These are phyloP conservation scores for Suzukiozyma palmioleophila DNA, from an alignment of 1,139 yeast species.

Conservation along the genomic window DNA sequence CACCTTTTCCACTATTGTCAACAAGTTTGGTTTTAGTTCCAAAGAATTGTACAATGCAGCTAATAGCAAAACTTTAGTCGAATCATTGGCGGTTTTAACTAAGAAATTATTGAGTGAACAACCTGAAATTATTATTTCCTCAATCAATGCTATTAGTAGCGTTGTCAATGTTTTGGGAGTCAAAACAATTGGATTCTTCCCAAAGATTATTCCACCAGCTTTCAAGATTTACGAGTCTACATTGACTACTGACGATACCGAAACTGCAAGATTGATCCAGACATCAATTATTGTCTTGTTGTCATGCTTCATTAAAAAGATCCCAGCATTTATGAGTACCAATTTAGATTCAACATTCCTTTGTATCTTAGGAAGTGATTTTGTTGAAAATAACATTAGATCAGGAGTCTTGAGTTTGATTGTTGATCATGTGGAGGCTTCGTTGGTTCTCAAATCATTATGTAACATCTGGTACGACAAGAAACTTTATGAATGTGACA, in stretches of 20 bases:
- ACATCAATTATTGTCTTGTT: slow-evolving; percentile 67
- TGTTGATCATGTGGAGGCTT: slow-evolving; percentile 65
- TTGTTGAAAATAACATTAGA: slow-evolving; percentile 57
- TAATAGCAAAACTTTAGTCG: slow-evolving; percentile 44
- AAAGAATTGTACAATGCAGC: slow-evolving; percentile 25
- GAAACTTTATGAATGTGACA: slow-evolving; percentile 29
- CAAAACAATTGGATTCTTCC: slow-evolving; percentile 77
- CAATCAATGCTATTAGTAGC: slow-evolving; percentile 69
- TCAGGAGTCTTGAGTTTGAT: slow-evolving; percentile 61
- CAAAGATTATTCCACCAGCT: slow-evolving; percentile 76
- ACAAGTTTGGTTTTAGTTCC: slow-evolving; percentile 52
- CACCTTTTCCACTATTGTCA: slow-evolving; percentile 57
- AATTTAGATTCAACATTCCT: slow-evolving; percentile 59
- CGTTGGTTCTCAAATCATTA: slow-evolving; percentile 58
- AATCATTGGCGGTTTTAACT: slow-evolving; percentile 49
- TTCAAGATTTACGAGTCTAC: slow-evolving; percentile 50
- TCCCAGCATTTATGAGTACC: slow-evolving; percentile 81
- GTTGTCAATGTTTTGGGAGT: slow-evolving; percentile 76
- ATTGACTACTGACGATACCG: slow-evolving; percentile 21
- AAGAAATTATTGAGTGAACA: slow-evolving; percentile 44
- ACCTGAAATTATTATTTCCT: slow-evolving; percentile 67
- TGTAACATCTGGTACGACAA: slow-evolving; percentile 54
- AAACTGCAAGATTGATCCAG: slow-evolving; percentile 42
- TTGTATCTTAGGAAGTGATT: slow-evolving; percentile 53
- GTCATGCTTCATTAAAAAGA: slow-evolving; percentile 72